A percentile compares a stretch with the other conserved stretches of the same genome.
Conservation (phyloP, 768 basidiomycete genomes). For the Phlegmacium glaucopus region DNA sequence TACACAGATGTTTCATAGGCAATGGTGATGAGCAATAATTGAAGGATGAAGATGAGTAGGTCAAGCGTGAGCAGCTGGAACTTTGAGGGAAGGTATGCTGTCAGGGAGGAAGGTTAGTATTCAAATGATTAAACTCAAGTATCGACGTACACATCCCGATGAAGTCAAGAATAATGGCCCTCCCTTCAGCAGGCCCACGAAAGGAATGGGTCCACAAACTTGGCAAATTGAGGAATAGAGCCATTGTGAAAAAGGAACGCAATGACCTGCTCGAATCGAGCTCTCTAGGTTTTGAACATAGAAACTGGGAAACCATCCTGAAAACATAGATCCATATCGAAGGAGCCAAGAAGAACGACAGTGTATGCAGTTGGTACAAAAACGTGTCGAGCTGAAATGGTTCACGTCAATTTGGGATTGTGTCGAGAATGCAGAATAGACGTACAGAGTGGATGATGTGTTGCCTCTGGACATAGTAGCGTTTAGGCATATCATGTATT, state of each 20-base stretch:
- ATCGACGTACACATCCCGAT: slow-evolving; percentile 64
- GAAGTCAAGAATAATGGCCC: slow-evolving; percentile 71
- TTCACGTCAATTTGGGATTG: slow-evolving; percentile 3
- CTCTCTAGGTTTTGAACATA: slow-evolving; percentile 66
- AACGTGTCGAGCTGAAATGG: slow-evolving; percentile 61
- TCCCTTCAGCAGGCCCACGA: slow-evolving; percentile 50
- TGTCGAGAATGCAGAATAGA: slow-evolving; percentile 8
- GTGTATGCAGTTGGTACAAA: slow-evolving; percentile 67
- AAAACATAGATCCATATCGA: slow-evolving; percentile 52
- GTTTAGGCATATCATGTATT: slow-evolving; percentile 55
- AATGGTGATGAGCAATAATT: slow-evolving; percentile 62
- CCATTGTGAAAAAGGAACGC: slow-evolving; percentile 61
- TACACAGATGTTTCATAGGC: slow-evolving; percentile 59
- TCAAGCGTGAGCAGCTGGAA: slow-evolving; percentile 65
- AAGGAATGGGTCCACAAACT: slow-evolving; percentile 61
- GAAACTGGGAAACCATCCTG: slow-evolving; percentile 58
- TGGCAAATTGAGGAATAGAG: slow-evolving; percentile 55
- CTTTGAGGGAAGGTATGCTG: slow-evolving; percentile 62
- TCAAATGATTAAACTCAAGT: not conserved
- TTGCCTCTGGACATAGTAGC: slow-evolving; percentile 63
- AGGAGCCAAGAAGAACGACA: slow-evolving; percentile 79
- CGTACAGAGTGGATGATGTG: slow-evolving; percentile 68
- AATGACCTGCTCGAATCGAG: slow-evolving; percentile 62
- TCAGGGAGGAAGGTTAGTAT: not conserved
- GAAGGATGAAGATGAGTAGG: slow-evolving; percentile 62